Conservation (phyloP, 2,329 filamentous ascomycete species). For the Pseudopithomyces maydicus region DNA sequence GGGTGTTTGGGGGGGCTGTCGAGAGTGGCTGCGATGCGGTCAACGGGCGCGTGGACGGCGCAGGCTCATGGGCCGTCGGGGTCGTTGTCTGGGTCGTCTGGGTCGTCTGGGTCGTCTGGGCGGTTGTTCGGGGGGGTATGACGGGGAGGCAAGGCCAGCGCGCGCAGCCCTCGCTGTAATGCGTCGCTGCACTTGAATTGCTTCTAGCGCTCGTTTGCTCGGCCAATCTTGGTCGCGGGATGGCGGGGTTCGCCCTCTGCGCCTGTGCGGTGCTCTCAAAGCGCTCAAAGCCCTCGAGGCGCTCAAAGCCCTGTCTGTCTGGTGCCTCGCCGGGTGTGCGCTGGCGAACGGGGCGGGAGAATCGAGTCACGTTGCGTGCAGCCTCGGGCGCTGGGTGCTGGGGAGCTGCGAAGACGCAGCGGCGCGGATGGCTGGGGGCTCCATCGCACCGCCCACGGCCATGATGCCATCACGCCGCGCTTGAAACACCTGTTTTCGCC, state of each 20-base stretch:
- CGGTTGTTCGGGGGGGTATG: conserved; percentile 2
- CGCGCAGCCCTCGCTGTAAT: conserved; percentile 20
- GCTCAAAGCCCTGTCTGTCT: no score
- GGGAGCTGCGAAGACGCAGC: not conserved
- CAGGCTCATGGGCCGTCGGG: conserved; percentile 31
- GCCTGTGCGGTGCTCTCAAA: no score
- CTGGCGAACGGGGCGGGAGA: no score
- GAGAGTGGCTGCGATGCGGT: conserved; percentile 24
- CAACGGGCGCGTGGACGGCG: conserved; percentile 34
- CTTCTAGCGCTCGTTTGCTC: conserved; percentile 42
- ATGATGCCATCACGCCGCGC: conserved; percentile 21
- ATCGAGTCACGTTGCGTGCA: not conserved
- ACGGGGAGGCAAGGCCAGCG: conserved; percentile 17
- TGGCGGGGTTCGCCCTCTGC: conserved; percentile 12
- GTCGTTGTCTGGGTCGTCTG: not conserved
- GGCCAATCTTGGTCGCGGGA: conserved; percentile 25
- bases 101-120: not conserved
- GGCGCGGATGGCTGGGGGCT: not conserved
- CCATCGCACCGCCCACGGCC: conserved; percentile 1
- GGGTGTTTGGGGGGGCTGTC: no score
- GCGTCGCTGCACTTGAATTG: conserved; percentile 32
- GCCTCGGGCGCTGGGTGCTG: not conserved
- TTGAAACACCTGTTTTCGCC: conserved; percentile 11
- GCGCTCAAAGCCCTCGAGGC: no score
- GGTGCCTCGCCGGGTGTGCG: no score